Evolutionary conservation across 1,139 yeast species (phyloP).

Genomic region (Nematodospora anomalae): DNA sequence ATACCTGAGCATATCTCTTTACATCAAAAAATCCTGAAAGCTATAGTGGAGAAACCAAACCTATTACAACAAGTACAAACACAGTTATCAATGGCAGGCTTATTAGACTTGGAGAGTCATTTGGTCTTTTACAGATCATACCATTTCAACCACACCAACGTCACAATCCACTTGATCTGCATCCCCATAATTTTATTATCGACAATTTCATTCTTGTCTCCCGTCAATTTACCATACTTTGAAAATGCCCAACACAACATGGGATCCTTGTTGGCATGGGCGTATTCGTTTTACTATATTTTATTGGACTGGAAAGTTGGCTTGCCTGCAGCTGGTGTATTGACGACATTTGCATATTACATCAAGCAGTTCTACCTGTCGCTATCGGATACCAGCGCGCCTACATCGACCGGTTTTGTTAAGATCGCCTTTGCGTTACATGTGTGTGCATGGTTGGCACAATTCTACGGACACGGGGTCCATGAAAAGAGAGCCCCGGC

Average conservation of each 20-base stretch:
- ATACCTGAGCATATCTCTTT: no score
- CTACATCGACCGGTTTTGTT: slow-evolving; percentile 24
- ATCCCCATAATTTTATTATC: slow-evolving; percentile 76
- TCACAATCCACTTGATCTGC: slow-evolving; percentile 71
- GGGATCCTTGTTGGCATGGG: slow-evolving; percentile 33
- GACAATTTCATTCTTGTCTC: slow-evolving; percentile 43
- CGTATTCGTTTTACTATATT: slow-evolving; percentile 44
- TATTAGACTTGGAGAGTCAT: slow-evolving; percentile 61
- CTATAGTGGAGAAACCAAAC: background rate
- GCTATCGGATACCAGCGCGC: slow-evolving; percentile 21
- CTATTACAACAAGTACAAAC: background rate
- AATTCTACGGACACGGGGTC: slow-evolving; percentile 84
- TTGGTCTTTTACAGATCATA: slow-evolving; percentile 81
- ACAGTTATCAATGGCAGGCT: slow-evolving; percentile 25
- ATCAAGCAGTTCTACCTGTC: slow-evolving; percentile 23
- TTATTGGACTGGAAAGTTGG: slow-evolving; percentile 46
- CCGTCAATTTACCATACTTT: slow-evolving; percentile 17
- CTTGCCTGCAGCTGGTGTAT: slow-evolving; percentile 33
- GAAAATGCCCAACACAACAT: slow-evolving; percentile 39
- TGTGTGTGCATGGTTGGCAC: slow-evolving; percentile 71
- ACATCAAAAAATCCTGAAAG: no score
- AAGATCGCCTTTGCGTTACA: slow-evolving; percentile 42
- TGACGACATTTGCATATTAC: slow-evolving; percentile 45
- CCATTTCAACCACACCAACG: slow-evolving; percentile 70
- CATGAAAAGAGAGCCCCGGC: slow-evolving; percentile 89